phyloP scores from a whole-genome alignment of 805 yeast genomes.

The Torulaspora indica region DNA sequence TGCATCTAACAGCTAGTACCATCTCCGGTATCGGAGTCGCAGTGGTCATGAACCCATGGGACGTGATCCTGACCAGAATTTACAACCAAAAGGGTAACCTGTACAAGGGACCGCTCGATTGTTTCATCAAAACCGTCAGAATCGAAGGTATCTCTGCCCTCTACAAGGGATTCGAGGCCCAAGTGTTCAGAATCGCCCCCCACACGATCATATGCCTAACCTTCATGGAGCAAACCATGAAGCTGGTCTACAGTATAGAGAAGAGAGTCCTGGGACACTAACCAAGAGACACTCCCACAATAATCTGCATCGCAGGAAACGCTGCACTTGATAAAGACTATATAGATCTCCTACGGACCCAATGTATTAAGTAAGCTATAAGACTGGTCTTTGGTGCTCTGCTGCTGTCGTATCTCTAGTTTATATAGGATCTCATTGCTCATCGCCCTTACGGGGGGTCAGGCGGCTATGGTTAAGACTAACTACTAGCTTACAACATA shows the following conservation, averaged over 20 bases:
- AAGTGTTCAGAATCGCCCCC: slow-evolving; percentile 86
- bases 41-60: slow-evolving; percentile 96
- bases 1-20: slow-evolving; percentile 71
- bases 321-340: slow-evolving; percentile 2
- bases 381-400: background rate
- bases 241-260: slow-evolving; percentile 43
- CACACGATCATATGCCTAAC: slow-evolving; percentile 87
- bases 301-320: background rate
- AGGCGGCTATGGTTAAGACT: background rate
- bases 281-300: background rate
- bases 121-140: slow-evolving; percentile 73
- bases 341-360: background rate
- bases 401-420: background rate
- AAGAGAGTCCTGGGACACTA: slow-evolving; percentile 13
- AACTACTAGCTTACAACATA: background rate
- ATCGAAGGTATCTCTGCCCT: slow-evolving; percentile 84
- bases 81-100: slow-evolving; percentile 89
- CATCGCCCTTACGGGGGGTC: background rate
- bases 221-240: slow-evolving; percentile 94
- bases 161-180: slow-evolving; percentile 94
- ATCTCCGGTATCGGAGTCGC: slow-evolving; percentile 89
- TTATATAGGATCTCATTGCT: background rate
- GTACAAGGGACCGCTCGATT: slow-evolving; percentile 84
- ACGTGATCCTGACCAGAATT: slow-evolving; percentile 88
- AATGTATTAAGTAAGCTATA: background rate